Evolutionary conservation across 2,329 filamentous ascomycete genomes (phyloP).

Genomic region (Cadophora malorum): DNA sequence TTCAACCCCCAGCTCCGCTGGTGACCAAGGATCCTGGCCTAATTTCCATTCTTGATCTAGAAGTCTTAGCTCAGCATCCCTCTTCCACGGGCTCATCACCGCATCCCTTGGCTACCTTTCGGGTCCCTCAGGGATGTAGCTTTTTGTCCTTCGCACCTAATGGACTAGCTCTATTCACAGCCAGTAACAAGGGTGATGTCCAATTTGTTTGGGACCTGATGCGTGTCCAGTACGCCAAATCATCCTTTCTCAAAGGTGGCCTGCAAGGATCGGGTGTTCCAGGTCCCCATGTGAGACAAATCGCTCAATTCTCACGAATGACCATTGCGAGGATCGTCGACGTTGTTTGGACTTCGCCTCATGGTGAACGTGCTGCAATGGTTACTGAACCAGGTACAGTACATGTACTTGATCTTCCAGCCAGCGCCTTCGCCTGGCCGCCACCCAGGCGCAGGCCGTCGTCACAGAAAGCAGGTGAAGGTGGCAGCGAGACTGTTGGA

Average conservation of each 20-base stretch:
- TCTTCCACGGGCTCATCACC: slow-evolving; percentile 53
- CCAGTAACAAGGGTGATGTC: slow-evolving; percentile 83
- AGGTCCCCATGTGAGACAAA: slow-evolving; percentile 74
- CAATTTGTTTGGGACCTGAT: slow-evolving; percentile 84
- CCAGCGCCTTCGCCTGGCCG: slow-evolving; percentile 85
- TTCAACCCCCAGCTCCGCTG: slow-evolving; percentile 55
- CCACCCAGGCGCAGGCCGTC: slow-evolving; percentile 62
- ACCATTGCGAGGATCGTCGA: slow-evolving; percentile 91
- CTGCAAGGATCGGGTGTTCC: slow-evolving; percentile 47
- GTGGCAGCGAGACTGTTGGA: slow-evolving; percentile 49
- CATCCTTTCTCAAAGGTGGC: slow-evolving; percentile 62
- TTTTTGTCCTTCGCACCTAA: slow-evolving; percentile 80
- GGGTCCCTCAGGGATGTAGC: slow-evolving; percentile 76
- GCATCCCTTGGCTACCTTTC: slow-evolving; percentile 74
- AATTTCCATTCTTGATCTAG: slow-evolving; percentile 76
- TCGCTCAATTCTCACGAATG: slow-evolving; percentile 89
- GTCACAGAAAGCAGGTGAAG: slow-evolving; percentile 30
- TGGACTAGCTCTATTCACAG: slow-evolving; percentile 76
- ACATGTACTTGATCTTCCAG: slow-evolving; percentile 87
- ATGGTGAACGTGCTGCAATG: slow-evolving; percentile 83
- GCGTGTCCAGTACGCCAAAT: slow-evolving; percentile 66
- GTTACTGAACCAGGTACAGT: slow-evolving; percentile 95
- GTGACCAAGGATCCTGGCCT: slow-evolving; percentile 71
- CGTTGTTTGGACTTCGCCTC: slow-evolving; percentile 83
- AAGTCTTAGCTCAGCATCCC: slow-evolving; percentile 60